These are phyloP conservation scores for Spathaspora girioi DNA, from an alignment of 805 yeast species.

Conservation along the genomic window DNA sequence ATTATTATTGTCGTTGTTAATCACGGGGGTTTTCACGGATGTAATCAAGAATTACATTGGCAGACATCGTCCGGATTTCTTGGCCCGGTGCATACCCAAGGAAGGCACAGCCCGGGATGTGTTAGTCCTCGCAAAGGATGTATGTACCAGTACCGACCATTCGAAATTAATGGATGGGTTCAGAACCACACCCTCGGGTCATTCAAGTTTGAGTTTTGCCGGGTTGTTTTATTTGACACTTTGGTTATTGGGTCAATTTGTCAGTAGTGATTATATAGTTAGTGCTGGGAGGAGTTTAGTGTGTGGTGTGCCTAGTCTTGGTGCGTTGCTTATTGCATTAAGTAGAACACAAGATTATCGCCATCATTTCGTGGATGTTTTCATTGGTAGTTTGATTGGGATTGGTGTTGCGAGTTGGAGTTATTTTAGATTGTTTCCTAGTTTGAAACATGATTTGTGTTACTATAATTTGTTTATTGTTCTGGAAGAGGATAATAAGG, in stretches of 20 bases:
- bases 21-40: conserved; percentile 66
- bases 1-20: conserved; percentile 52
- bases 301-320: conserved; percentile 51
- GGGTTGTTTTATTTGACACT: conserved; percentile 28
- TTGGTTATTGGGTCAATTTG: conserved; percentile 31
- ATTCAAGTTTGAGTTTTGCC: conserved; percentile 30
- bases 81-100: conserved; percentile 77
- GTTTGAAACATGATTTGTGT: conserved; percentile 23
- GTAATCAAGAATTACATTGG: conserved; percentile 81
- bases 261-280: conserved; percentile 37
- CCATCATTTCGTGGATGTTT: conserved; percentile 88
- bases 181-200: conserved; percentile 40
- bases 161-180: conserved; percentile 28
- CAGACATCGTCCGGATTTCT: conserved; percentile 87
- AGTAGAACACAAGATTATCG: conserved; percentile 90
- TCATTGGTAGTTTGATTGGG: conserved; percentile 75
- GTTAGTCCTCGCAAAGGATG: conserved; percentile 59
- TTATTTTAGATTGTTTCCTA: conserved; percentile 52
- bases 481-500: conserved; percentile 12
- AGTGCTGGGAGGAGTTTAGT: conserved; percentile 65
- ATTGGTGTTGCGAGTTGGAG: conserved; percentile 52
- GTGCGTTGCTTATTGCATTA: conserved; percentile 76
- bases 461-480: conserved; percentile 37
- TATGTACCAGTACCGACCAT: conserved; percentile 50
- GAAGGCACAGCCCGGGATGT: conserved; percentile 51